These are phyloP conservation scores for Phytophthora nicotianae DNA, from an alignment of 352 stramenopile genomes.

Conservation along the genomic window DNA sequence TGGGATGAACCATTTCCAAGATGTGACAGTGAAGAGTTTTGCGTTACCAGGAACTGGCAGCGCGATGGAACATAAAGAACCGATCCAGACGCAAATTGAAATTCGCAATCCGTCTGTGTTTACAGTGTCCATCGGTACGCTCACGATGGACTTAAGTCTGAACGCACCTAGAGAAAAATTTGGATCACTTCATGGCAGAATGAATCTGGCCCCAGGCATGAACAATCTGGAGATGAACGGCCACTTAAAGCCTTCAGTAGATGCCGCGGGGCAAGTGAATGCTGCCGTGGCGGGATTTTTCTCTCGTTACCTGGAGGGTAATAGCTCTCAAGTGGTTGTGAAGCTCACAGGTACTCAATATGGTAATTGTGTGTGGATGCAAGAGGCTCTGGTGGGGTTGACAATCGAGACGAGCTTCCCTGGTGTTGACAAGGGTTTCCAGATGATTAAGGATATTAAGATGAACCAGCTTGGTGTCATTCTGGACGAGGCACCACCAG, in stretches of 20 bases:
- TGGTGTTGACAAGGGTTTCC: constrained; percentile 57
- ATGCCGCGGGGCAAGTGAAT: constrained; percentile 54
- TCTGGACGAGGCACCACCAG: constrained; percentile 35
- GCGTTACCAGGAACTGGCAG: constrained; percentile 52
- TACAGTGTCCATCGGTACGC: constrained; percentile 60
- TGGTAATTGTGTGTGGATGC: constrained; percentile 65
- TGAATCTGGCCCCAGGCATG: constrained; percentile 58
- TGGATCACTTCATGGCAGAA: constrained; percentile 51
- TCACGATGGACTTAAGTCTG: constrained; percentile 60
- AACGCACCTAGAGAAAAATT: constrained; percentile 44
- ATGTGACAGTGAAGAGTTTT: constrained; percentile 70
- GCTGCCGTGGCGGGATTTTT: constrained; percentile 63
- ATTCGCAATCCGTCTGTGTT: constrained; percentile 80
- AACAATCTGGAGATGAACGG: constrained; percentile 60
- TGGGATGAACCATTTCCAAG: constrained; percentile 70
- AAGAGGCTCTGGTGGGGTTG: constrained; percentile 60
- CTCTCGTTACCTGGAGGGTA: constrained; percentile 64
- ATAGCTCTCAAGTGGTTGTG: constrained; percentile 59
- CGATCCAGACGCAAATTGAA: constrained; percentile 61
- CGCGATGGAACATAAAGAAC: constrained; percentile 45
- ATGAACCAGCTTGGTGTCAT: constrained; percentile 79
- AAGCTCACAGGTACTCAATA: constrained; percentile 58
- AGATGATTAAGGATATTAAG: constrained; percentile 67
- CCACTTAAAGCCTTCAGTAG: constrained; percentile 48
- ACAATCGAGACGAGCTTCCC: constrained; percentile 69